phyloP scores from a whole-genome alignment of 2,329 filamentous ascomycete species.

The Penicillium corylophilum region DNA sequence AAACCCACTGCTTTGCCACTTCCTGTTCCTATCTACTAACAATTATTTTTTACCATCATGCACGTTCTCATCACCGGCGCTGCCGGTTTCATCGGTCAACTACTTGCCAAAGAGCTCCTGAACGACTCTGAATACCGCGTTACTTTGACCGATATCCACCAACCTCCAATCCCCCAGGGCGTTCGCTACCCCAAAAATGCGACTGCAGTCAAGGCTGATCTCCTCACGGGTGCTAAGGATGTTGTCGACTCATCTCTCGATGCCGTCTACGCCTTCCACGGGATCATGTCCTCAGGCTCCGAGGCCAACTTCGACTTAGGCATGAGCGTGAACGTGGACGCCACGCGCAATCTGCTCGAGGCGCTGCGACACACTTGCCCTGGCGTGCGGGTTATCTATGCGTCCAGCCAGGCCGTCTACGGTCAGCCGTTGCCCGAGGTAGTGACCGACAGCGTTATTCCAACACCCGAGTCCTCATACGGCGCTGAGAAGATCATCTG shows the following conservation, averaged over 20 bases:
- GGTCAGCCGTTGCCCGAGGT: constrained; percentile 56
- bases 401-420: constrained; percentile 63
- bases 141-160: constrained; percentile 58
- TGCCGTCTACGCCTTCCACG: constrained; percentile 63
- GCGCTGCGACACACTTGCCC: constrained; percentile 51
- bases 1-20: constrained; percentile 7
- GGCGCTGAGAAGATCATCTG: constrained; percentile 64
- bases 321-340: constrained; percentile 61
- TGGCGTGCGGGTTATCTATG: constrained; percentile 60
- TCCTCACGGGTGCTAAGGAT: constrained; percentile 45
- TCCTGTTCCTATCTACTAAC: not conserved
- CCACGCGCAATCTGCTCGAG: constrained; percentile 56
- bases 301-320: constrained; percentile 62
- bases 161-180: constrained; percentile 52
- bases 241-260: constrained; percentile 47
- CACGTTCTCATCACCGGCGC: constrained; percentile 64
- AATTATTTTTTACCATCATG: constrained; percentile 28
- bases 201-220: constrained; percentile 52
- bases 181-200: constrained; percentile 53
- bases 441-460: constrained; percentile 53
- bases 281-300: constrained; percentile 65
- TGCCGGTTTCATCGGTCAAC: constrained; percentile 64
- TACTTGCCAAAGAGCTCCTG: constrained; percentile 57
- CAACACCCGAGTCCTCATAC: constrained; percentile 63
- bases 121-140: constrained; percentile 49